A percentile compares a stretch with the other conserved stretches of the same genome.
Conservation (phyloP, 768 basidiomycete genomes). For the Lentinus brumalis region DNA sequence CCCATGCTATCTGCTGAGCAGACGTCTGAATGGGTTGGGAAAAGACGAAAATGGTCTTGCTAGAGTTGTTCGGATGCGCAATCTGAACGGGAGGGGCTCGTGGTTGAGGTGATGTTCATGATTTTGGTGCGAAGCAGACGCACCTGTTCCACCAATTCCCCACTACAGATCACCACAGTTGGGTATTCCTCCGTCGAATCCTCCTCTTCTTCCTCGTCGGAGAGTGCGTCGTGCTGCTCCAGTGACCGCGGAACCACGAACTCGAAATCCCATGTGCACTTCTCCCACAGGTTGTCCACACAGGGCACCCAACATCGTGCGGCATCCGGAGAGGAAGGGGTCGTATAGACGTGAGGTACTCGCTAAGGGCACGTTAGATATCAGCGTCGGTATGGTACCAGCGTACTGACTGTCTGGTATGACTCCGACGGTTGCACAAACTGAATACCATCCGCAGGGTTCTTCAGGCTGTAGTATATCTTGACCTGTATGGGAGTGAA, state of each 20-base stretch:
- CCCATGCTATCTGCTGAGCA: slow-evolving; percentile 95
- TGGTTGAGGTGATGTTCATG: not conserved
- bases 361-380: slow-evolving; percentile 50
- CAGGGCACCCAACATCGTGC: slow-evolving; percentile 99
- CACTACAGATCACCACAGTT: slow-evolving; percentile 90
- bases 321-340: slow-evolving; percentile 82
- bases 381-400: not conserved
- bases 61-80: slow-evolving; percentile 89
- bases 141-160: slow-evolving; percentile 93
- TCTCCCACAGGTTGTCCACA: slow-evolving; percentile 91
- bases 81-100: slow-evolving; percentile 49
- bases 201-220: slow-evolving; percentile 47
- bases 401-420: slow-evolving; percentile 76
- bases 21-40: slow-evolving; percentile 85
- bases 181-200: slow-evolving; percentile 57
- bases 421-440: slow-evolving; percentile 80
- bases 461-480: slow-evolving; percentile 79
- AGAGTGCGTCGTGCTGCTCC: slow-evolving; percentile 58
- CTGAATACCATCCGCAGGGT: slow-evolving; percentile 83
- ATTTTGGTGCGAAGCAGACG: slow-evolving; percentile 22
- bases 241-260: slow-evolving; percentile 88
- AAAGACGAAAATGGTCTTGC: slow-evolving; percentile 94
- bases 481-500: slow-evolving; percentile 76
- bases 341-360: slow-evolving; percentile 91
- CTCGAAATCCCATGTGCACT: slow-evolving; percentile 98